Evolutionary conservation across 176 grass and related monocot species (phyloP).

Genomic region (Pontederia crassipes): DNA sequence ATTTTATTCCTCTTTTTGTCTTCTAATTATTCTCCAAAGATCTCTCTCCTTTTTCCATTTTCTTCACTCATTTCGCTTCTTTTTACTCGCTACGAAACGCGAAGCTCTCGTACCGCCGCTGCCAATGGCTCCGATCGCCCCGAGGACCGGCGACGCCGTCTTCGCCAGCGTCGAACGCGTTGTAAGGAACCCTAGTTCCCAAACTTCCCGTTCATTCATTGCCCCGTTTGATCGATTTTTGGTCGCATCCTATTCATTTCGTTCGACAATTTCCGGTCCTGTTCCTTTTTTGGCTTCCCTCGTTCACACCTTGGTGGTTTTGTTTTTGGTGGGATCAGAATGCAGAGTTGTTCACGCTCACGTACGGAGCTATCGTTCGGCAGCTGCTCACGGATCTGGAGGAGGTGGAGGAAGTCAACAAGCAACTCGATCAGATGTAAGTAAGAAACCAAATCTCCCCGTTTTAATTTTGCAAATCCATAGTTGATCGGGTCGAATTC

Average conservation of each 20-base stretch:
- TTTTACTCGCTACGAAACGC: too few species aligned
- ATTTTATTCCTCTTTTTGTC: too few species aligned
- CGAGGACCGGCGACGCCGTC: conserved; percentile 80
- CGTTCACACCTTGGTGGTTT: not conserved
- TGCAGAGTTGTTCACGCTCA: conserved; percentile 96
- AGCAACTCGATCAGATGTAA: conserved; percentile 99
- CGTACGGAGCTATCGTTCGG: conserved; percentile 90
- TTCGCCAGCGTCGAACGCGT: conserved; percentile 96
- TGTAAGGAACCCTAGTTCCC: conserved; percentile 36
- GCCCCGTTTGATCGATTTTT: too few species aligned
- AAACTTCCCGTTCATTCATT: not conserved
- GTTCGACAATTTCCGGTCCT: not conserved
- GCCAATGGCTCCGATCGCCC: conserved; percentile 36
- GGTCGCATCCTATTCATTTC: too few species aligned
- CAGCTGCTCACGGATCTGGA: conserved; percentile 97
- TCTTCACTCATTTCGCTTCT: too few species aligned
- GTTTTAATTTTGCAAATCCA: too few species aligned
- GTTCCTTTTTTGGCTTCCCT: conserved; percentile 10
- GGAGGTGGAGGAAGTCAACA: conserved; percentile 99
- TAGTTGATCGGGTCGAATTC: too few species aligned
- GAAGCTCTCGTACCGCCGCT: too few species aligned
- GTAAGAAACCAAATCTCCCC: too few species aligned
- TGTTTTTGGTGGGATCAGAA: conserved; percentile 29
- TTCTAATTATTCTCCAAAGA: too few species aligned
- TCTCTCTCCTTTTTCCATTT: too few species aligned